phyloP scores from a whole-genome alignment of 2,329 filamentous ascomycete genomes.

The Boeremia exigua region DNA sequence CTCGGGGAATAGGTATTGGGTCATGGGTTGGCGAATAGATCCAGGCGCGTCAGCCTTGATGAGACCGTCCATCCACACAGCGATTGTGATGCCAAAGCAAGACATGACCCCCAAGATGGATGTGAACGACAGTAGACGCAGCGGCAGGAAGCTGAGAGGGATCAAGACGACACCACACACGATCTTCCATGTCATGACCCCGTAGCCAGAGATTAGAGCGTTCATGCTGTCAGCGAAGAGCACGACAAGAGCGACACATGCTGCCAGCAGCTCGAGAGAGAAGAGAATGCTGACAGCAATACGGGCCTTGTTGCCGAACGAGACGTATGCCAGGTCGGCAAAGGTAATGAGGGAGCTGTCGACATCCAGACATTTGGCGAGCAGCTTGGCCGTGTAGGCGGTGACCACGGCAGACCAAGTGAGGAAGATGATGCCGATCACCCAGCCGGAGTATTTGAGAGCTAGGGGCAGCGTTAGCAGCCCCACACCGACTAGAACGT shows the following conservation, averaged over 20 bases:
- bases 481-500: slow-evolving; percentile 89
- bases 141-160: slow-evolving; percentile 82
- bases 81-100: slow-evolving; percentile 84
- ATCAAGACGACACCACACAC: slow-evolving; percentile 79
- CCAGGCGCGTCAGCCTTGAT: slow-evolving; percentile 80
- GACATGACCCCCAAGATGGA: slow-evolving; percentile 92
- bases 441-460: slow-evolving; percentile 85
- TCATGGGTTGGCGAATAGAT: slow-evolving; percentile 80
- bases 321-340: slow-evolving; percentile 89
- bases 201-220: slow-evolving; percentile 74
- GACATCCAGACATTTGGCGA: slow-evolving; percentile 87
- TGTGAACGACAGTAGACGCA: slow-evolving; percentile 85
- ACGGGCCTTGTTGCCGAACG: slow-evolving; percentile 82
- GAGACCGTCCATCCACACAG: slow-evolving; percentile 85
- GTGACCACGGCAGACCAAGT: slow-evolving; percentile 77
- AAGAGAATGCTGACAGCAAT: slow-evolving; percentile 85
- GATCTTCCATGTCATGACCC: slow-evolving; percentile 79
- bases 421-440: slow-evolving; percentile 79
- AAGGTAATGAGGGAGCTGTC: slow-evolving; percentile 89
- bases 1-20: slow-evolving; percentile 79
- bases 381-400: slow-evolving; percentile 81
- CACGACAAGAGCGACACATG: slow-evolving; percentile 87
- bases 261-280: slow-evolving; percentile 83
- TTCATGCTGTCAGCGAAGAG: slow-evolving; percentile 94
- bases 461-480: slow-evolving; percentile 88